Evolutionary conservation across 129 eudicot species (phyloP), one percentile per base, ranked within the genome.

Genomic region (Saussurea involucrata): DNA sequence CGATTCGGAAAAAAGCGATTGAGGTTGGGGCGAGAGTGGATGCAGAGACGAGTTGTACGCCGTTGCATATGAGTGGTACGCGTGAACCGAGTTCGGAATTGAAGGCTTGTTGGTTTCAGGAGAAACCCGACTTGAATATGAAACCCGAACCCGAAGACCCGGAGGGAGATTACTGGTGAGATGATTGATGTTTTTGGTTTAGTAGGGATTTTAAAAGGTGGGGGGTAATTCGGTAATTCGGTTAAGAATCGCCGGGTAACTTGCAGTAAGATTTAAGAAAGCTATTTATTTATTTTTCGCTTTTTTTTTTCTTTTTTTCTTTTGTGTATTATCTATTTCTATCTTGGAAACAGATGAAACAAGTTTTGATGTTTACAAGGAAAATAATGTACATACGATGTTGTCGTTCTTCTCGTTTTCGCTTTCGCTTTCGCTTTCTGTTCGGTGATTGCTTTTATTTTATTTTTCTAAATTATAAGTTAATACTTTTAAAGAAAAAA

Each of bases 1-100:
- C 90, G 8, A 91, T 94, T 13, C 60, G 98, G 40, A 74, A 85
- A 75, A 91, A 84, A 71, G 98, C 98, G 18, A 81, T 86, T 1
- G 98, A 94, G 77, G 97, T 94, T 3, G 98, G 98, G 24, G 81
- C 93, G 20, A 78, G 96, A 42, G 98, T 94, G 9, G 98, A 94
- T 73, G 97, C 96, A 18, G 74, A 87, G 0, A 85, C 86, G 72
- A 68, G 55, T 40, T 69, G 85, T 80, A 66, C 68, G 31, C 72
- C 77, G 18, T 46, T 68, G 27, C 75, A 69, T 37, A 25, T 69
- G 67, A 31, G 74, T 70, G 55, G 80, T 63, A 76, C 85, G 67
- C 17, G 63, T 21, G 78, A 28, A 24, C 61, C 66, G 24, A 29
- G 42, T 4, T 65, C 79, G 3, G 83, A 78, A 10, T 24, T 77